Evolutionary conservation across 768 basidiomycete species (phyloP), one percentile per base, ranked within the genome.

Genomic region (Xerocomellus intermedius): DNA sequence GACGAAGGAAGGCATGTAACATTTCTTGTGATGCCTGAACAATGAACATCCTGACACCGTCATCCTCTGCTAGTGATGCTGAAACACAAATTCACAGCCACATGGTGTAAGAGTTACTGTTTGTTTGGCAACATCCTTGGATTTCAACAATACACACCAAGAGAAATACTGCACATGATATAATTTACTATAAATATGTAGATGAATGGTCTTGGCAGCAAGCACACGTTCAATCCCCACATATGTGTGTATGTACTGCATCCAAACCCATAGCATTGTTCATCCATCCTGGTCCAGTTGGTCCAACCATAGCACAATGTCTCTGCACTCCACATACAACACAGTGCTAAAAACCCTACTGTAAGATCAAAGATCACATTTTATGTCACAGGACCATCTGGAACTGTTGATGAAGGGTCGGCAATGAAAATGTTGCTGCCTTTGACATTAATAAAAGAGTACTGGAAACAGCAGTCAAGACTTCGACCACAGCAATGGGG

Each of bases 391-490:
- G 58, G 43, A 8, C 41, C 39, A 8, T 64, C 53, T 1, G 52
- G 45, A 33, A 30, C 26, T 17, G 26, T 2, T 5, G 41, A 35
- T 17, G 42, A 42, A 1, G 67, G 61, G 47, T 72, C 70, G 5
- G 57, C 48, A 32, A 80, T 75, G 64, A 82, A 82, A 55, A 74
- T 58, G 57, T 80, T 82, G 55, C 69, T 60, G 50, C 82, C 82
- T 48, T 76, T 79, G 64, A 75, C 64, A 56, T 82, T 82, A 54
- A 82, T 63, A 72, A 82, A 82, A 10, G 81, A 82, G 59, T 81
- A 82, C 78, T 81, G 48, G 8, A 21, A 42, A 51, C 22, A 9
- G 30, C 5, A 21, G 45, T 64, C 41, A 62, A 38, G n/a, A 46
- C 37, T 17, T 19, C 12, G n/a, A 50, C 5, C 17, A 33, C 12